Evolutionary conservation across 345 rosid genomes (phyloP).

Genomic region (Geranium rotundifolium): DNA sequence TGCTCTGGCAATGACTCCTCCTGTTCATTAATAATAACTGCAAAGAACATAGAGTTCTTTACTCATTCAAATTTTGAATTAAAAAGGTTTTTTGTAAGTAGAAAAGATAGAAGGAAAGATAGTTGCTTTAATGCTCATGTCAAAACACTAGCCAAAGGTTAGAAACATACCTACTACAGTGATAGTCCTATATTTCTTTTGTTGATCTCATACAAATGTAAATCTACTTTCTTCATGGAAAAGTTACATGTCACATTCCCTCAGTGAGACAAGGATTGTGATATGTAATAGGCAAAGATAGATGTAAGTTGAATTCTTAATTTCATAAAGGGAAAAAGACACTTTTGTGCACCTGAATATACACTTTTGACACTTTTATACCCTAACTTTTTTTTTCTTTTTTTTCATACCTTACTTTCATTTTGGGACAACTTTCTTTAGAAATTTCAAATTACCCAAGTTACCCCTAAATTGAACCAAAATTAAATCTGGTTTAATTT

Average conservation of each 20-base stretch:
- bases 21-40: conserved; percentile 74
- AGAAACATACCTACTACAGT: conserved; percentile 67
- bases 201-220: not conserved
- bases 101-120: not conserved
- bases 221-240: conserved; percentile 1
- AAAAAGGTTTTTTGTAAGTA: conserved; percentile 7
- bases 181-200: conserved; percentile 73
- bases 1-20: conserved; percentile 69
- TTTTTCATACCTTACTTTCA: no score
- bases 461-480: no score
- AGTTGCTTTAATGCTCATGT: conserved; percentile 6
- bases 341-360: no score
- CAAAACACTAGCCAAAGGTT: not conserved
- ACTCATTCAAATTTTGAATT: conserved; percentile 16
- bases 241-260: conserved; percentile 76
- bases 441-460: no score
- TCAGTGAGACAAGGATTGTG: conserved; percentile 80
- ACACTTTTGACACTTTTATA: no score
- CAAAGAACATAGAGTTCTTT: conserved; percentile 18
- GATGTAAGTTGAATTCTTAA: no score
- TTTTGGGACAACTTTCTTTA: no score
- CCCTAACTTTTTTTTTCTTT: no score
- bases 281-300: conserved; percentile 68
- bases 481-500: no score
- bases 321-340: no score